Percentiles rank a stretch among this genome's conserved stretches.
These are phyloP conservation scores for Malus domestica DNA, from an alignment of 306 rosid genomes.

Conservation along the genomic window ASM211411v1 NC_041791.1:18753501-18754000, in stretches of 20 bases:
- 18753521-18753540: conserved; percentile 55
- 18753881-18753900: neutral
- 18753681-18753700: neutral
- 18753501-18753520: conserved; percentile 64
- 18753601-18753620: neutral
- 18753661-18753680: neutral
- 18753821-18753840: too few species aligned
- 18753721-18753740: neutral
- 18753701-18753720: neutral
- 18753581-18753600: neutral
- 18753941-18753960: too few species aligned
- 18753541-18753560: conserved; percentile 50
- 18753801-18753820: too few species aligned
- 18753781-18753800: too few species aligned
- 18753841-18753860: too few species aligned
- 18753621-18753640: neutral
- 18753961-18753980: too few species aligned
- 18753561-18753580: conserved; percentile 3
- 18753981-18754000: too few species aligned
- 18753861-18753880: too few species aligned
- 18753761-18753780: neutral
- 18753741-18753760: neutral
- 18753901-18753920: too few species aligned
- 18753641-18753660: neutral
- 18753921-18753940: too few species aligned